Base-by-base conservation (phyloP, 352 stramenopile species). In the Globisporangium perplexum region DNA sequence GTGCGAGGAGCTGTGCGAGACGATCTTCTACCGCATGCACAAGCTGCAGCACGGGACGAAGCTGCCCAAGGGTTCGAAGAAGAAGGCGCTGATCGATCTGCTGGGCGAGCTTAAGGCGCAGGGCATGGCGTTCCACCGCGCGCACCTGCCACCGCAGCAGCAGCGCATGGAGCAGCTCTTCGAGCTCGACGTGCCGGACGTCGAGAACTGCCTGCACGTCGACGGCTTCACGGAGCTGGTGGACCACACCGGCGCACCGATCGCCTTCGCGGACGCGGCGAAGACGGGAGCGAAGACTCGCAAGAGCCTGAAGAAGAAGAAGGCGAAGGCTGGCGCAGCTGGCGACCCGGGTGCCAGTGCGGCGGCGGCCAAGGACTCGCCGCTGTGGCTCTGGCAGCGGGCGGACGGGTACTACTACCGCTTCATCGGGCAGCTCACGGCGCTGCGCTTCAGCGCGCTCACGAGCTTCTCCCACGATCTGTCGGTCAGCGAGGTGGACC, bases 71-170 rank as follows among this genome's bases (percentile, higher is more conserved):
- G 90, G 88, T 46, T 93, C 98, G 24, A 99, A 99, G 71, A 96
- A 98, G 75, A 90, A 98, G 55, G 96, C 96, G 17, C 67, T 99
- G 6, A 84, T 98, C 24, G 96, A 99, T 59, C 67, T 99, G 20
- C 84, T 99, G 7, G 63, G 69, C 12, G 90, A 92, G 53, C 65
- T 98, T 2, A 90, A 95, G 52, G 70, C 72, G 1, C 85, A 97
- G 23, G 93, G 91, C 0, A 77, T 97, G 59, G 58, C 57, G 20
- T 88, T 88, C 56, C 80, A 93, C 46, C 79, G 83, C 52, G 72
- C 85, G 46, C 83, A 92, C 30, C 52, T 93, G 11, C 85, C 85
- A 11, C 42, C 62, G 17, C 66, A 95, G 50, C 77, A 90, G 54
- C 81, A 91, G 35, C 69, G 86, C 20, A 93, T 93, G 45, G 72